These are phyloP conservation scores for Punica granatum DNA, from an alignment of 345 rosid species.

Conservation along the genomic window DNA sequence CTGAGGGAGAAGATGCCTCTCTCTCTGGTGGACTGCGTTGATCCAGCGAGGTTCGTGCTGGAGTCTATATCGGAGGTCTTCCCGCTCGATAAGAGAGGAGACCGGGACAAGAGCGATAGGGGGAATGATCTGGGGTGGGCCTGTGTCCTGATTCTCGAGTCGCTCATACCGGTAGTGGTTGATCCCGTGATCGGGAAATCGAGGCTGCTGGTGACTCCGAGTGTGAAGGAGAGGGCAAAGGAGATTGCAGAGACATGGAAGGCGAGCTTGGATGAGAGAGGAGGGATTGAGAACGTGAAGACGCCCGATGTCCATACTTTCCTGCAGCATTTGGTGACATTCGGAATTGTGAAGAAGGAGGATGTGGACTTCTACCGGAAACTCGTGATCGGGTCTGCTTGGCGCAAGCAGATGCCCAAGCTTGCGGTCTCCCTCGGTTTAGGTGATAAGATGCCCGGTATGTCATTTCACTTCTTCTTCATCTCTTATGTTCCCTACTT, in stretches of 20 bases:
- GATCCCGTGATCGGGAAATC: slow-evolving; percentile 88
- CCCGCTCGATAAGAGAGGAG: slow-evolving; percentile 69
- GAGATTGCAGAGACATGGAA: slow-evolving; percentile 93
- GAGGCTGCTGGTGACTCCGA: slow-evolving; percentile 69
- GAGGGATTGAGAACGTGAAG: slow-evolving; percentile 86
- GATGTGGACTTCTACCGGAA: slow-evolving; percentile 77
- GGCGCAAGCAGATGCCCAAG: slow-evolving; percentile 99
- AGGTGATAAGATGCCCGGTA: slow-evolving; percentile 96
- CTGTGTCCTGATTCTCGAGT: slow-evolving; percentile 80
- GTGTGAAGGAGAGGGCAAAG: slow-evolving; percentile 60
- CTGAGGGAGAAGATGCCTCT: slow-evolving; percentile 58
- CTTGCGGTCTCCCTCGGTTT: slow-evolving; percentile 91
- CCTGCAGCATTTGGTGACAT: slow-evolving; percentile 90
- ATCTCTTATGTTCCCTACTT: background rate
- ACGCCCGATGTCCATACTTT: slow-evolving; percentile 98
- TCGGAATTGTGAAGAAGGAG: slow-evolving; percentile 74
- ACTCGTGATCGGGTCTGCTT: slow-evolving; percentile 89
- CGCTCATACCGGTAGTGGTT: slow-evolving; percentile 75
- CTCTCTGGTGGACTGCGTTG: slow-evolving; percentile 69
- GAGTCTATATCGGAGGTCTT: slow-evolving; percentile 89
- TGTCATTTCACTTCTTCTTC: slow-evolving; percentile 4
- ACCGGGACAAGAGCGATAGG: slow-evolving; percentile 31
- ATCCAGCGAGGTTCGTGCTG: slow-evolving; percentile 80
- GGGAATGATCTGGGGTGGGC: slow-evolving; percentile 92
- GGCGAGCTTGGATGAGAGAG: slow-evolving; percentile 79